Base-by-base conservation (phyloP, 2,329 filamentous ascomycete species). In the Dendryphion nanum region DNA sequence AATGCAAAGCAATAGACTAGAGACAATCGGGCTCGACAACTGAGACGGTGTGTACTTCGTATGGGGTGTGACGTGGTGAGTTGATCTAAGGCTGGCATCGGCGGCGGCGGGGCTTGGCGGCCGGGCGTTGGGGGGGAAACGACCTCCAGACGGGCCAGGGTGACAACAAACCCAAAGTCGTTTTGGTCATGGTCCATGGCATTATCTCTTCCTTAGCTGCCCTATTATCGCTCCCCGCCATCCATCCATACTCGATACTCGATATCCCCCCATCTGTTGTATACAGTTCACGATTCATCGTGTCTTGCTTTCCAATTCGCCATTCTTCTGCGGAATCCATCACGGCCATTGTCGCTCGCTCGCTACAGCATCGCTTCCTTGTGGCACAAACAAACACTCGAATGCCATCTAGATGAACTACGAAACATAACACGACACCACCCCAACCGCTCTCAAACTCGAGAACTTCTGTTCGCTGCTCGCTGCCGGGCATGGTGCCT, bases 321-420 rank as follows among this genome's bases (percentile, higher is more conserved):
- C n/a, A n/a, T 26, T 26, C 23, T n/a, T n/a, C 23, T 26, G 23
- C 23, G 23, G 8, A 26, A 26, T 26, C 23, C 8, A 31, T 31
- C 29, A 16, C 16, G 17, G 16, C 30, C 30, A 6, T 19, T 33
- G n/a, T n/a, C n/a, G n/a, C n/a, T n/a, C n/a, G n/a, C n/a, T n/a
- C n/a, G n/a, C n/a, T n/a, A n/a, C n/a, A n/a, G n/a, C n/a, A n/a
- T n/a, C n/a, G n/a, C n/a, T n/a, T n/a, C n/a, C n/a, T n/a, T n/a
- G n/a, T n/a, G n/a, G n/a, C n/a, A n/a, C n/a, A n/a, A n/a, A n/a
- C n/a, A 33, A 34, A 33, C 33, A 42, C 35, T 44, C 48, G 44
- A 43, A 55, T 52, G 52, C 40, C 42, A 45, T 39, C 45, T 47
- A 34, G 29, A 51, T 47, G 47, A 51, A 40, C 44, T 54, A 47